Percentiles rank a stretch among this genome's conserved stretches.
Evolutionary conservation across 495 filamentous ascomycete genomes (phyloP).

Genomic region (Penicillium bialowiezense): DNA sequence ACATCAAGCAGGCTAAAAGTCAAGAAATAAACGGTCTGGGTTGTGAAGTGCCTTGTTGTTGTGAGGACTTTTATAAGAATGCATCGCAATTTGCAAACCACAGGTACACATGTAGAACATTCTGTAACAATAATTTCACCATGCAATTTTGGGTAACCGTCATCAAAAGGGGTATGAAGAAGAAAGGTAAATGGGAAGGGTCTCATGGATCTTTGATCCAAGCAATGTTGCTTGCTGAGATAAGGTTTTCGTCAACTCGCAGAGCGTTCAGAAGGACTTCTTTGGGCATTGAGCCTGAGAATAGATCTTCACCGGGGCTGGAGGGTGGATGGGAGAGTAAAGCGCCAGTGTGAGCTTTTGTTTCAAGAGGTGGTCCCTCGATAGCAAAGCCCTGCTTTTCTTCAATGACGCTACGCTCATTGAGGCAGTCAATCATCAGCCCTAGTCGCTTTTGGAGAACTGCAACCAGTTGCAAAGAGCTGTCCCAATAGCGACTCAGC

Average conservation of each 20-base stretch:
- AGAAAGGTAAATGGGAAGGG: conserved; percentile 1
- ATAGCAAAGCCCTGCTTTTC: conserved; percentile 34
- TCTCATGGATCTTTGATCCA: conserved; percentile 30
- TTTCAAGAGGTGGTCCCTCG: conserved; percentile 32
- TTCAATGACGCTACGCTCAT: conserved; percentile 19
- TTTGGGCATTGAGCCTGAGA: conserved; percentile 32
- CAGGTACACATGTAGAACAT: neutral
- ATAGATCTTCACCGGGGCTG: conserved; percentile 30
- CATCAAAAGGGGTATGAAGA: neutral
- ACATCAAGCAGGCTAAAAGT: neutral
- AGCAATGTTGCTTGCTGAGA: conserved; percentile 23
- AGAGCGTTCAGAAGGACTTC: conserved; percentile 35
- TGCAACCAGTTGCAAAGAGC: conserved; percentile 24
- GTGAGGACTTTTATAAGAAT: neutral
- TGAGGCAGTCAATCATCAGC: conserved; percentile 26
- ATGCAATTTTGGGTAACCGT: neutral
- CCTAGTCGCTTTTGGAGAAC: conserved; percentile 31
- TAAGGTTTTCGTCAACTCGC: conserved; percentile 22
- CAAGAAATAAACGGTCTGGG: conserved; percentile 3
- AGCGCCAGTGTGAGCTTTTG: conserved; percentile 23
- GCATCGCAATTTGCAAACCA: neutral
- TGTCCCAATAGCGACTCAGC: conserved; percentile 34
- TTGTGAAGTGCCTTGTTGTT: neutral
- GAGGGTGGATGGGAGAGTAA: conserved; percentile 11
- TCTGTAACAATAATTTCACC: neutral